Evolutionary conservation across 2,329 filamentous ascomycete species (phyloP).

Genomic region (Diaporthe citrichinensis): DNA sequence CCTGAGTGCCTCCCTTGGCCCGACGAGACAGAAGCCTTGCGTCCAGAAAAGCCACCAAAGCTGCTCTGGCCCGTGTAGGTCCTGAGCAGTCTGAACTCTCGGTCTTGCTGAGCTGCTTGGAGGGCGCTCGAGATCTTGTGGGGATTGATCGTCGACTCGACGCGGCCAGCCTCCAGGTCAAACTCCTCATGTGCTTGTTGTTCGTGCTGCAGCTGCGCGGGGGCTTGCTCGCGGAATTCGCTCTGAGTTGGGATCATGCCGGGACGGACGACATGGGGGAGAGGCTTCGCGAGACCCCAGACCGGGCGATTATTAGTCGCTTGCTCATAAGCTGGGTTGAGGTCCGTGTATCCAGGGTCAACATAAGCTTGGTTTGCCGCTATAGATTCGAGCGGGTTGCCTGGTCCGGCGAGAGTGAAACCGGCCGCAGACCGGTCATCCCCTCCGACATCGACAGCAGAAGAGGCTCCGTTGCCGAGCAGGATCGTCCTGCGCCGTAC

Average conservation of each 20-base stretch:
- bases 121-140: constrained; percentile 38
- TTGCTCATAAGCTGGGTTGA: constrained; percentile 69
- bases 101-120: constrained; percentile 39
- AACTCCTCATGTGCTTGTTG: constrained; percentile 36
- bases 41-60: constrained; percentile 20
- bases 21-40: constrained; percentile 36
- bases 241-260: constrained; percentile 65
- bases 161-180: constrained; percentile 39
- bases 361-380: constrained; percentile 59
- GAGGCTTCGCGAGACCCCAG: constrained; percentile 67
- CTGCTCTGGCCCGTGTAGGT: constrained; percentile 35
- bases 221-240: constrained; percentile 50
- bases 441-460: constrained; percentile 27
- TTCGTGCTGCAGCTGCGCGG: constrained; percentile 37
- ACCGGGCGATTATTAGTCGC: constrained; percentile 63
- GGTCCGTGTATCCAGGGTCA: constrained; percentile 65
- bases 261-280: constrained; percentile 66
- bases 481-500: constrained; percentile 35
- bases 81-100: constrained; percentile 38
- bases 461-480: constrained; percentile 30
- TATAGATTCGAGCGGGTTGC: constrained; percentile 36
- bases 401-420: constrained; percentile 40
- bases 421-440: constrained; percentile 34
- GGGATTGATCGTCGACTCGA: constrained; percentile 38
- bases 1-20: constrained; percentile 8